Percentiles rank a stretch among this genome's conserved stretches.
phyloP scores from a whole-genome alignment of 305 asterid species.

The Rubia occidens region DNA sequence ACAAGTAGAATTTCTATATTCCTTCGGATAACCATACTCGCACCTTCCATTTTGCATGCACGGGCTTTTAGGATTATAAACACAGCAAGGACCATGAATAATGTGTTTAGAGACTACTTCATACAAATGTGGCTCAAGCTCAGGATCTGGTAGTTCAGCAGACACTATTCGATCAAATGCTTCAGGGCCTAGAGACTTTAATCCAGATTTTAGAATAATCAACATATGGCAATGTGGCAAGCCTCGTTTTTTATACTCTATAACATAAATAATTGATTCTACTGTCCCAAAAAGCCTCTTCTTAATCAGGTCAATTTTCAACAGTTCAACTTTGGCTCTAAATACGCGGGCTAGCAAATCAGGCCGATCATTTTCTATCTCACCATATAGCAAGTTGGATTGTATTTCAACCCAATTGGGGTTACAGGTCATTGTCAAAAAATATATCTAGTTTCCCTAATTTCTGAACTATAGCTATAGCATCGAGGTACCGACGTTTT shows the following conservation, averaged over 20 bases:
- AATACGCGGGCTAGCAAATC: no score
- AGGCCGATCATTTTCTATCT: no score
- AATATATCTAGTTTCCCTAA: no score
- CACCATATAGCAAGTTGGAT: no score
- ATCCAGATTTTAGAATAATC: neutral
- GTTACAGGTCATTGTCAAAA: no score
- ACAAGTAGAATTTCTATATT: neutral
- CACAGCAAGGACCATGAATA: neutral
- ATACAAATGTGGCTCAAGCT: neutral
- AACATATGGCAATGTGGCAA: conserved; percentile 8
- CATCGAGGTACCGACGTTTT: no score
- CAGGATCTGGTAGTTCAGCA: neutral
- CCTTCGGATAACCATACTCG: neutral
- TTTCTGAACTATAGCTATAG: no score
- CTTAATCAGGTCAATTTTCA: no score
- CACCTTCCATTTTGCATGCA: neutral
- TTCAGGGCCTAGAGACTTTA: neutral
- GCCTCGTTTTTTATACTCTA: neutral
- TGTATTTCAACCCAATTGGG: no score
- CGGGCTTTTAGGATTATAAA: no score
- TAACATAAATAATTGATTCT: neutral
- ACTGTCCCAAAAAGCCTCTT: no score
- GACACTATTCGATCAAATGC: neutral
- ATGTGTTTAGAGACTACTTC: neutral
- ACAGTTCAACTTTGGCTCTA: neutral